These are phyloP conservation scores for Kickxella alabastrina DNA, from an alignment of 192 early-diverging fungal species.

Conservation along the genomic window DNA sequence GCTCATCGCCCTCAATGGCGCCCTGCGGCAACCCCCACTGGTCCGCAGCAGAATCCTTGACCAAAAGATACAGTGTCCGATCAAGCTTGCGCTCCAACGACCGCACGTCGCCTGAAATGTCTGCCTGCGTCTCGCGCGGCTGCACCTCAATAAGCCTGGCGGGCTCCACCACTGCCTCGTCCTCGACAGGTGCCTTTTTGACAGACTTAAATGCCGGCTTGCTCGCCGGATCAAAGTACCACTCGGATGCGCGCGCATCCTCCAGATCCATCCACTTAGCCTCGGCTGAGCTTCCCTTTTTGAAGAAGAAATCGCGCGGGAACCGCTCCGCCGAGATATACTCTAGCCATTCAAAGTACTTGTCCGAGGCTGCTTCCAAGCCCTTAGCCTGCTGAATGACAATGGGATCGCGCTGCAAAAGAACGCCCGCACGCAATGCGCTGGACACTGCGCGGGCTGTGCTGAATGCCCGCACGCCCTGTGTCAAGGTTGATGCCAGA, in stretches of 20 bases:
- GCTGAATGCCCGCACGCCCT: conserved; percentile 25
- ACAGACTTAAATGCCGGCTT: conserved; percentile 19
- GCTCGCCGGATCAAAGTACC: conserved; percentile 33
- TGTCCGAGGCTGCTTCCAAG: conserved; percentile 34
- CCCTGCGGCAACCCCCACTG: conserved; percentile 77
- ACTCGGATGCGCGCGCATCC: conserved; percentile 19
- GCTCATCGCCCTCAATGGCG: conserved; percentile 59
- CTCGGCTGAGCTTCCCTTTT: conserved; percentile 46
- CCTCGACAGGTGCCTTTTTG: conserved; percentile 7
- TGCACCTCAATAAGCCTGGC: conserved; percentile 57
- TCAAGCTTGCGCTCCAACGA: conserved; percentile 75
- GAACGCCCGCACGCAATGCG: conserved; percentile 25
- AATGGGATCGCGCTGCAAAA: conserved; percentile 50
- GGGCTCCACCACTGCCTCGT: neutral
- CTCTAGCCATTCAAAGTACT: conserved; percentile 46
- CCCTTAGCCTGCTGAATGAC: conserved; percentile 23
- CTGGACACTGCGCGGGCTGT: conserved; percentile 1
- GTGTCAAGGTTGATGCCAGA: neutral
- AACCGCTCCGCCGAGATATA: conserved; percentile 44
- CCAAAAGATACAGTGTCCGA: conserved; percentile 76
- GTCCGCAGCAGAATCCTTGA: conserved; percentile 59
- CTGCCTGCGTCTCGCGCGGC: conserved; percentile 59
- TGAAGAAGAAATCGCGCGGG: conserved; percentile 49
- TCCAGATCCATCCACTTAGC: conserved; percentile 37
- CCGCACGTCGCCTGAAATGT: conserved; percentile 60